A percentile compares a stretch with the other conserved stretches of the same genome.
These are phyloP conservation scores for Miscanthus lutarioriparius DNA, from an alignment of 176 grass and related monocot species.

Conservation along the genomic window DNA sequence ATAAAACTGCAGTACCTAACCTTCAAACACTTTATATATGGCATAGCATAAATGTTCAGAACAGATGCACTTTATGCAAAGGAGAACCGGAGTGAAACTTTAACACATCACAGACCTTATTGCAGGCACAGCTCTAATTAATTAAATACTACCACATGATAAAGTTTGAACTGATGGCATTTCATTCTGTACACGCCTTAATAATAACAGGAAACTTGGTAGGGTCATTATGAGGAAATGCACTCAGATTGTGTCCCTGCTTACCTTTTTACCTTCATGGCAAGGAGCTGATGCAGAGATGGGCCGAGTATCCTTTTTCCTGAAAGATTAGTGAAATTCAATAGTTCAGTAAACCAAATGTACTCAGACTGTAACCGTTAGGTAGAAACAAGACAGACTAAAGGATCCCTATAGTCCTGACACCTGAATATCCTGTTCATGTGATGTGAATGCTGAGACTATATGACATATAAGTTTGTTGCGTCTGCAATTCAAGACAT, in stretches of 20 bases:
- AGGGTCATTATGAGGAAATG: neutral
- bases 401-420: neutral
- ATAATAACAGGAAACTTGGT: neutral
- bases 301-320: slow-evolving; percentile 16
- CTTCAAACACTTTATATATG: neutral
- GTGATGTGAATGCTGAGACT: neutral
- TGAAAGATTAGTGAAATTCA: neutral
- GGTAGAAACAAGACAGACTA: neutral
- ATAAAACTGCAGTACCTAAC: neutral
- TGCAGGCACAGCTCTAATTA: neutral
- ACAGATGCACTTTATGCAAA: neutral
- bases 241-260: neutral
- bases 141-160: neutral
- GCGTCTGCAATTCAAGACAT: neutral
- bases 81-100: neutral
- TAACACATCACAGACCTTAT: neutral
- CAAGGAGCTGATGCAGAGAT: slow-evolving; percentile 50
- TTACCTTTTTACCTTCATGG: slow-evolving; percentile 53
- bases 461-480: neutral
- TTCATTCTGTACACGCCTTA: neutral
- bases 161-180: neutral
- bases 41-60: neutral
- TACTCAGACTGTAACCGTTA: neutral
- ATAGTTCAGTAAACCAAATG: slow-evolving; percentile 12
- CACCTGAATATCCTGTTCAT: neutral